Evolutionary conservation across 164 flowering plant species (phyloP), one percentile per base, ranked within the genome.

Genomic region (Macadamia tetraphylla): DNA sequence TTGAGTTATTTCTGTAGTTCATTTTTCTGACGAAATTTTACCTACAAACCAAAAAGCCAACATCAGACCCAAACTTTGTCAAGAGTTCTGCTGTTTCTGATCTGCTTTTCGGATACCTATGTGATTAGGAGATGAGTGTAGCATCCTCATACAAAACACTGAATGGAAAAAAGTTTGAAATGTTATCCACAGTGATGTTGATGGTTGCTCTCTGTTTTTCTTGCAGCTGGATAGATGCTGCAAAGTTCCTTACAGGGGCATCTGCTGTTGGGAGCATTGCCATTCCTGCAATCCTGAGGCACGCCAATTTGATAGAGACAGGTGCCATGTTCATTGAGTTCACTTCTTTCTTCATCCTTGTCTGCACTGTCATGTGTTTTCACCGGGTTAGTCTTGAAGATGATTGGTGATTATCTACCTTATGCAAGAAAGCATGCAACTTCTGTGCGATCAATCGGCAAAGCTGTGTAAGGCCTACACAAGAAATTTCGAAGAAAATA

Each of bases 171-270:
- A 2, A 35, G 40, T 35, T 2, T 35, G 40, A 35, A 46, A 8
- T 8, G 12, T 46, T 11, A 46, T 46, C 51, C 51, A 46, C 51
- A 46, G 13, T 46, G 51, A 46, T 43, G 9, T 46, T 48, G 3
- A 23, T 29, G 10, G 12, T 68, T 32, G 17, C 14, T 42, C 12
- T 14, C 32, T 53, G 43, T 72, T 72, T 44, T 23, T 23, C 23
- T 23, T 53, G 31, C 72, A 79, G 82, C 59, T 79, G 82, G 80
- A 72, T 76, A 12, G 80, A 81, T 77, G 98, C 94, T 63, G 98
- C 99, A 10, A 94, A 94, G 73, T 92, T 94, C 73, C 63, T 94
- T 79, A 94, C 99, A 1, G 98, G 99, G 58, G 99, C 98, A 42
- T 94, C 99, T 9, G 80, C 91, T 10, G 87, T 94, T 11, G 99